Percentiles rank a stretch among this genome's conserved stretches.
Conservation (phyloP, 495 filamentous ascomycete genomes). For the Aspergillus avenaceus region DNA sequence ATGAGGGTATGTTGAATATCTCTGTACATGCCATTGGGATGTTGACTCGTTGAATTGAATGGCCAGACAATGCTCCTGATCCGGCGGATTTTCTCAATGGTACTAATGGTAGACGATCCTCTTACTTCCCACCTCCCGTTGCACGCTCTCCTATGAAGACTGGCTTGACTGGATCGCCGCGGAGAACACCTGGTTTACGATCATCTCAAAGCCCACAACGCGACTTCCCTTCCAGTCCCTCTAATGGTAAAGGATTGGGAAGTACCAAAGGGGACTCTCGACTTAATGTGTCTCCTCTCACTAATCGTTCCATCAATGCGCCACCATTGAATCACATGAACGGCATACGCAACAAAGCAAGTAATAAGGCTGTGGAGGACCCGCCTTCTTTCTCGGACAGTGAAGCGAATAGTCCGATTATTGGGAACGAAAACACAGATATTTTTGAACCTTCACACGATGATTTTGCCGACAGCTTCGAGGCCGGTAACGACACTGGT, state of each 20-base stretch:
- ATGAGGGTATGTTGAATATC: slow-evolving; percentile 34
- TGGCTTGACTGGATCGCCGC: slow-evolving; percentile 35
- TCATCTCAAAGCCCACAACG: slow-evolving; percentile 37
- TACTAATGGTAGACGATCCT: slow-evolving; percentile 23
- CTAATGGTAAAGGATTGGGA: slow-evolving; percentile 27
- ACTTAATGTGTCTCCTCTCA: slow-evolving; percentile 31
- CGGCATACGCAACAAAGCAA: slow-evolving; percentile 39
- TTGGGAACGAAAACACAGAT: slow-evolving; percentile 32
- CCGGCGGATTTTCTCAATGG: slow-evolving; percentile 40
- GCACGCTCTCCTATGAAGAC: slow-evolving; percentile 45
- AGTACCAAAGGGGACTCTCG: slow-evolving; percentile 18
- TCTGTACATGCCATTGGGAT: neutral
- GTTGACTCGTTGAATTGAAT: slow-evolving; percentile 8
- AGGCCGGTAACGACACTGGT: slow-evolving; percentile 23
- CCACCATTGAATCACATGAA: slow-evolving; percentile 33
- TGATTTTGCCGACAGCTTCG: slow-evolving; percentile 25
- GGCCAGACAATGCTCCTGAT: slow-evolving; percentile 35
- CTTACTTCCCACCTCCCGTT: slow-evolving; percentile 31
- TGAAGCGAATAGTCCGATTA: slow-evolving; percentile 20
- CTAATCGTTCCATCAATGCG: slow-evolving; percentile 34
- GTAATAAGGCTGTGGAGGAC: slow-evolving; percentile 17
- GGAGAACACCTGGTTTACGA: slow-evolving; percentile 37
- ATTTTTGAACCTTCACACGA: slow-evolving; percentile 22
- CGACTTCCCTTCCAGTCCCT: slow-evolving; percentile 33
- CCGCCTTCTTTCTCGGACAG: slow-evolving; percentile 33